A percentile compares a stretch with the other conserved stretches of the same genome.
Conservation (phyloP, 2,329 filamentous ascomycete genomes). For the Neonectria punicea region DNA sequence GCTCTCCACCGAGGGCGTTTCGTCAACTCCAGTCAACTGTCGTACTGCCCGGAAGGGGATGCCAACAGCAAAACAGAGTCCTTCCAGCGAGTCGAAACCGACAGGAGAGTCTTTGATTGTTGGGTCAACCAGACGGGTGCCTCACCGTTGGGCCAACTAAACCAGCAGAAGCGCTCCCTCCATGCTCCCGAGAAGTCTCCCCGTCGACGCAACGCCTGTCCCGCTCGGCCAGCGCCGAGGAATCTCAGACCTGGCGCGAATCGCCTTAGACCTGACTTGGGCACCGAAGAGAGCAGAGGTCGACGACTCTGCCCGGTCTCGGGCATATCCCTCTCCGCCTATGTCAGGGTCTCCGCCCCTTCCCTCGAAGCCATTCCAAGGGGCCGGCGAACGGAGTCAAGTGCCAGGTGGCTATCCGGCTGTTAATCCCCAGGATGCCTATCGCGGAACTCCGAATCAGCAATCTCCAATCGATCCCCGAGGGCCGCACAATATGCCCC, state of each 20-base stretch:
- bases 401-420: conserved; percentile 55
- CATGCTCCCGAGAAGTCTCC: conserved; percentile 64
- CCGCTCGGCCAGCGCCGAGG: conserved; percentile 69
- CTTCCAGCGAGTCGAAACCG: conserved; percentile 18
- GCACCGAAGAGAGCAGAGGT: conserved; percentile 61
- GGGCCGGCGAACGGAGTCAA: conserved; percentile 66
- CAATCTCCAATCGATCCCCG: conserved; percentile 38
- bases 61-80: conserved; percentile 12
- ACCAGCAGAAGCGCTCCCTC: conserved; percentile 49
- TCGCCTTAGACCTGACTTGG: conserved; percentile 57
- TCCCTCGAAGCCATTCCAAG: conserved; percentile 67
- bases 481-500: conserved; percentile 39
- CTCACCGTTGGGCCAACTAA: conserved; percentile 33
- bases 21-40: conserved; percentile 6
- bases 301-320: conserved; percentile 66
- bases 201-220: conserved; percentile 55
- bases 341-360: conserved; percentile 76
- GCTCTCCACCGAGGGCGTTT: conserved; percentile 1
- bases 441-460: conserved; percentile 53
- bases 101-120: conserved; percentile 18
- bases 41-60: conserved; percentile 11
- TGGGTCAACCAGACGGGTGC: conserved; percentile 27
- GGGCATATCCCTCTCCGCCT: conserved; percentile 77
- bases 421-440: conserved; percentile 60
- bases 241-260: conserved; percentile 63